Evolutionary conservation across 2,329 filamentous ascomycete genomes (phyloP).

Genomic region (Diplodia scrobiculata): DNA sequence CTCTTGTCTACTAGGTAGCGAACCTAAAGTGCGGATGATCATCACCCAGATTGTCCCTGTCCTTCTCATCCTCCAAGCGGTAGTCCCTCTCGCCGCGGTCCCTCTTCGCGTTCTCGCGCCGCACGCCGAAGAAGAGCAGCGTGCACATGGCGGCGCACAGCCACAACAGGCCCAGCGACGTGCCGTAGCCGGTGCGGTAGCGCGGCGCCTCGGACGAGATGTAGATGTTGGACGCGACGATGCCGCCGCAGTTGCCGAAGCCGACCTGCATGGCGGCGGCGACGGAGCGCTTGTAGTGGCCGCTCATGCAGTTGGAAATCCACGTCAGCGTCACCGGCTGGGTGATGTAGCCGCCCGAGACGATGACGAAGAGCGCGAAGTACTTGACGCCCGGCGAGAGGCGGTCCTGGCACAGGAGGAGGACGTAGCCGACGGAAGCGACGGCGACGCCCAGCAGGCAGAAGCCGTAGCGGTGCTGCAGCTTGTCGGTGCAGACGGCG

Average conservation of each 20-base stretch:
- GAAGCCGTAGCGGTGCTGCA: slow-evolving; percentile 38
- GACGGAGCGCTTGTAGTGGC: slow-evolving; percentile 38
- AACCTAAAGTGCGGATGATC: slow-evolving; percentile 56
- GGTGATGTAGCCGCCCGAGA: slow-evolving; percentile 57
- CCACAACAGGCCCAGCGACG: slow-evolving; percentile 48
- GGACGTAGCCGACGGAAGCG: slow-evolving; percentile 47
- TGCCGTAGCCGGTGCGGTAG: slow-evolving; percentile 44
- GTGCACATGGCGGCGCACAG: slow-evolving; percentile 49
- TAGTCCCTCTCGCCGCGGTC: slow-evolving; percentile 52
- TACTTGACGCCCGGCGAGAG: slow-evolving; percentile 56
- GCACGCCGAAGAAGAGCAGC: slow-evolving; percentile 47
- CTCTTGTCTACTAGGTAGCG: slow-evolving; percentile 34
- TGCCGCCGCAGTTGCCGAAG: slow-evolving; percentile 38
- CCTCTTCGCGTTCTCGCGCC: slow-evolving; percentile 52
- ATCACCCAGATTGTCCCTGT: slow-evolving; percentile 55
- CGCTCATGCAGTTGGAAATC: slow-evolving; percentile 59
- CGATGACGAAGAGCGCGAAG: slow-evolving; percentile 59
- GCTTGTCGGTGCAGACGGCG: slow-evolving; percentile 35
- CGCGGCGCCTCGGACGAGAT: slow-evolving; percentile 42
- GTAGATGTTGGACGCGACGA: slow-evolving; percentile 43
- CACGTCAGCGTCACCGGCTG: slow-evolving; percentile 60
- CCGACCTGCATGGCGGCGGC: slow-evolving; percentile 40
- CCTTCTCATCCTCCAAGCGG: slow-evolving; percentile 44
- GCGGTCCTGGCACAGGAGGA: slow-evolving; percentile 47
- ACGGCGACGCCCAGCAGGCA: slow-evolving; percentile 35